Evolutionary conservation across 2,329 filamentous ascomycete species (phyloP), one percentile per base, ranked within the genome.

Genomic region (Orbilia oligospora): DNA sequence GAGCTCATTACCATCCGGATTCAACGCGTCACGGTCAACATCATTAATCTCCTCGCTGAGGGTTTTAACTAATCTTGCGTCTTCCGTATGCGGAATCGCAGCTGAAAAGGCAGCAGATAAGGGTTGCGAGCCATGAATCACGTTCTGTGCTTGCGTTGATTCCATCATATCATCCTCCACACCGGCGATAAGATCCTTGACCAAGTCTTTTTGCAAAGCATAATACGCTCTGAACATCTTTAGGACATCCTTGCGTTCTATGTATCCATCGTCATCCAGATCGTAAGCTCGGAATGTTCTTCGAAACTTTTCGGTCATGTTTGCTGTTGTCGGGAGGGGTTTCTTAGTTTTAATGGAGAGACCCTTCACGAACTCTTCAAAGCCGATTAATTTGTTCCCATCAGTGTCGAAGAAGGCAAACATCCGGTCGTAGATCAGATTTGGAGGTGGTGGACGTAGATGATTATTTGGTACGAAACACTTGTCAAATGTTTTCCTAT

Each of bases 351-450:
- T 85, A 64, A 88, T 88, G 3, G 93, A 91, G 58, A 97, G 87
- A 0, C 93, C 96, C 72, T 91, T 90, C 24, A 98, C 86, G 83
- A 97, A 99, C 83, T 99, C 96, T 61, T 93, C 89, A 81, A 99
- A 98, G 6, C 93, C 92, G 82, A 99, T 97, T 6, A 97, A 86
- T 22, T 92, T 92, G 83, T 99, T 93, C 49, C 90, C 88, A 83
- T 98, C 95, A 36, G 91, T 92, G 84, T 99, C 96, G 84, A 97
- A 99, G 84, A 97, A 97, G 64, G 92, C 90, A 85, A 98, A 99
- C 89, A 97, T 96, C 81, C 96, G 92, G 84, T 99, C 95, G 83
- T 97, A 96, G 76, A 99, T 93, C 14, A 97, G 89, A 83, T 97
- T 97, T 0, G 95, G 93, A 0, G 91, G 88, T 10, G 92, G 90